Base-by-base conservation (phyloP, 192 early-diverging fungal species). In the Phlyctochytrium bullatum region DNA sequence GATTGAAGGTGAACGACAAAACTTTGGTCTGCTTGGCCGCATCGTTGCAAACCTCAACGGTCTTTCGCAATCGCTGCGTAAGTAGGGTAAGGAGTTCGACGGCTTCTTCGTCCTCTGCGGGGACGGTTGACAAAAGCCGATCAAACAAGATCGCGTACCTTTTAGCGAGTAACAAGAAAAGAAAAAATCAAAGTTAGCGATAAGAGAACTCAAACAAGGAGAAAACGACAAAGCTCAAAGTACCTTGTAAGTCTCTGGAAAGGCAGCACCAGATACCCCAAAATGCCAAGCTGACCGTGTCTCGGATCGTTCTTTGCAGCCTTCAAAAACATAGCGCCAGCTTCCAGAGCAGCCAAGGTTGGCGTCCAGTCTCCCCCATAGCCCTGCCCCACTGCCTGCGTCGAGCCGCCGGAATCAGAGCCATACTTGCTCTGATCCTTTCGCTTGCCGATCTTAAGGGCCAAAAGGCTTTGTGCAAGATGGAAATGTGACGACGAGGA, bases 241-340 rank as follows among this genome's bases (percentile, higher is more conserved):
- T 25, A 57, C 54, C 54, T 57, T 25, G 54, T 57, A 10, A 57
- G 27, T 28, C 54, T 57, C 27, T 57, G 54, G 20, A 57, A 28
- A 10, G 54, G 54, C 54, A 57, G 27, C 12, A 57, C 54, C 12
- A 57, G 27, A 27, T 57, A 57, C 54, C 54, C 54, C 4, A 57
- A 27, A 10, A 57, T 28, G 12, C 54, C 54, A 57, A 57, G 4
- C 54, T 57, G 54, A 6, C 20, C 54, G 25, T 57, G 54, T 25
- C 54, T 57, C 54, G 14, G 12, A 28, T 57, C 54, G 12, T 27
- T 25, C 54, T 6, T 10, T 6, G 54, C 54, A 10, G 12, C 25
- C 54, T 27, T 57, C 54, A 57, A 20, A 10, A 57, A 10, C 12
- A 6, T 57, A 10, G 27, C 54, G 10, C 12, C 54, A 14, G 10